phyloP scores from a whole-genome alignment of 129 eudicot genomes.

The carrot (Daucus carota) region DH1_v3.0 NC_030387.2:3062501-3063000 shows the following conservation, averaged over 20 bases:
- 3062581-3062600: background rate
- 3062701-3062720: slow-evolving; percentile 11
- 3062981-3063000: no score
- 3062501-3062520: background rate
- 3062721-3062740: slow-evolving; percentile 42
- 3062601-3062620: background rate
- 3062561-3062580: slow-evolving; percentile 2
- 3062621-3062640: background rate
- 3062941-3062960: no score
- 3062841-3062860: no score
- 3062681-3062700: slow-evolving; percentile 69
- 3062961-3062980: no score
- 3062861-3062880: no score
- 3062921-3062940: background rate
- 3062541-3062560: slow-evolving; percentile 6
- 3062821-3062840: slow-evolving; percentile 13
- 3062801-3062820: slow-evolving; percentile 23
- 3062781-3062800: slow-evolving; percentile 18
- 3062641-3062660: slow-evolving; percentile 55
- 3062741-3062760: background rate
- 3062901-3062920: no score
- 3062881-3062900: background rate
- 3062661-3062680: slow-evolving; percentile 42
- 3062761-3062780: slow-evolving; percentile 4
- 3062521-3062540: slow-evolving; percentile 1